Evolutionary conservation across 2,329 filamentous ascomycete species (phyloP).

Genomic region (Beauveria sp.): DNA sequence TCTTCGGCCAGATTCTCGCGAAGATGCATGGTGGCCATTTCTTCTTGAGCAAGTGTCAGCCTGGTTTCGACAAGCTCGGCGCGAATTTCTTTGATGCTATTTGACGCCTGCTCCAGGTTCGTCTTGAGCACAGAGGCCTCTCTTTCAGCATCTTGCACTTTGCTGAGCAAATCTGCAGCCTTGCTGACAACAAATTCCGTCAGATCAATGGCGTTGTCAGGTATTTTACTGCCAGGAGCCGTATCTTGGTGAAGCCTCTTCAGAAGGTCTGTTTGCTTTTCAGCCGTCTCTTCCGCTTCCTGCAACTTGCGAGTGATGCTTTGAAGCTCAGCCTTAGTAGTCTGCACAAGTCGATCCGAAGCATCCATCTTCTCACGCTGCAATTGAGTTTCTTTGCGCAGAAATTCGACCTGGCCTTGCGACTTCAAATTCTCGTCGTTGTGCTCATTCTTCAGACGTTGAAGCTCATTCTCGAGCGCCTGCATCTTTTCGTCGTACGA

Average conservation of each 20-base stretch:
- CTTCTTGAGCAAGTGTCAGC: conserved; percentile 43
- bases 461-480: conserved; percentile 62
- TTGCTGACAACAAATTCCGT: conserved; percentile 52
- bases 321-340: conserved; percentile 46
- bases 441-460: conserved; percentile 50
- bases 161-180: conserved; percentile 51
- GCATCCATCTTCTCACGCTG: conserved; percentile 52
- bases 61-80: conserved; percentile 47
- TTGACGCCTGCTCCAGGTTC: conserved; percentile 54
- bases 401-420: conserved; percentile 55
- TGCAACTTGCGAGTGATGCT: conserved; percentile 43
- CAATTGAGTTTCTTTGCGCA: conserved; percentile 51
- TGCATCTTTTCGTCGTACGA: conserved; percentile 61
- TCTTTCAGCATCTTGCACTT: conserved; percentile 51
- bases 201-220: conserved; percentile 49
- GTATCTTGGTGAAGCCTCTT: conserved; percentile 53
- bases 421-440: conserved; percentile 49
- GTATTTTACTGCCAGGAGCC: conserved; percentile 42
- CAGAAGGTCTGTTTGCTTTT: conserved; percentile 46
- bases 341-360: conserved; percentile 50
- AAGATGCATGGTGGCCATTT: conserved; percentile 43
- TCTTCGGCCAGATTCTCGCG: conserved; percentile 46
- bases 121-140: conserved; percentile 52
- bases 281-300: conserved; percentile 41
- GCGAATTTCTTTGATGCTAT: conserved; percentile 47